Base-by-base conservation (phyloP, 2,329 filamentous ascomycete species). In the Colletotrichum sidae region DNA sequence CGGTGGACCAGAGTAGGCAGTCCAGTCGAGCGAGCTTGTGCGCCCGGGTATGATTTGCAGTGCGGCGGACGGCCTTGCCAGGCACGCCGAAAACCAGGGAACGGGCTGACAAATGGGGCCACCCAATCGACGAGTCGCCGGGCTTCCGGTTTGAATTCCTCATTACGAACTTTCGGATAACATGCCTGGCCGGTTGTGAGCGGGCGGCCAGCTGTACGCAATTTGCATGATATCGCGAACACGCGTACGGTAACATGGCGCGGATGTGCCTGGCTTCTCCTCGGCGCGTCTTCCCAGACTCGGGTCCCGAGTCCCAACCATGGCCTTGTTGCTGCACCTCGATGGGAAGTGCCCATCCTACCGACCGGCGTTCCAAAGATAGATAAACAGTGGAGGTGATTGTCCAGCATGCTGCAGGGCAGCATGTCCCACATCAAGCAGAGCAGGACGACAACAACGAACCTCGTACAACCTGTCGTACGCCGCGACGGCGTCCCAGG, bases 11-110 rank as follows among this genome's bases (percentile, higher is more conserved):
- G 17, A 13, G 54, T 38, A 47, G 46, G 7, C 45, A 49, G 38
- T 35, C 49, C 45, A 49, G 38, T 35, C 49, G 55, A 49, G 15
- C 38, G 15, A 34, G 47, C 39, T n/a, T 50, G 55, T 46, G 45
- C 10, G 25, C 38, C 17, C 25, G 38, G 15, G 45, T 39, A 65
- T 52, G 59, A 57, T 62, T 62, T 42, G 33, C 62, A 65, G 62
- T 47, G 45, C 57, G 25, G 41, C 57, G 41, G 51, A 39, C 45
- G 46, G 58, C 52, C 58, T 56, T 46, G 13, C 35, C 58, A 65
- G 46, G 39, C 51, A 47, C n/a, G 46, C 50, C 57, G 57, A 52
- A 17, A 25, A 34, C 34, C 57, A 61, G 57, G 62, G 49, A 38
- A 10, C n/a, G 33, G 11, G 38, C 8, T 49, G 47, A 53, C 47